Evolutionary conservation across 2,329 filamentous ascomycete species (phyloP).

Genomic region (Apiospora arundinis): DNA sequence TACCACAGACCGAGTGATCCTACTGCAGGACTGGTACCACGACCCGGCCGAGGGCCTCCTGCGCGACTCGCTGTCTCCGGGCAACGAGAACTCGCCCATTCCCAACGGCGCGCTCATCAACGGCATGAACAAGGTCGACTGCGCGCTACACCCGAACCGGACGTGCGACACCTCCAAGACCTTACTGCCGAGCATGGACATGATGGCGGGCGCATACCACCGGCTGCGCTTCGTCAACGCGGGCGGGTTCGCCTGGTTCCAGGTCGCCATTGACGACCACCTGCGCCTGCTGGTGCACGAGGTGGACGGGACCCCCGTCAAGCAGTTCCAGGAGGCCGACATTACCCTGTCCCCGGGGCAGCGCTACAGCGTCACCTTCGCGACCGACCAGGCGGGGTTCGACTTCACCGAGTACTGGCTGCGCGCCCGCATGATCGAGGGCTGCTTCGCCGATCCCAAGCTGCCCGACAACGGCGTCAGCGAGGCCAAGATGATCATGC

Average conservation of each 20-base stretch:
- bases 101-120: slow-evolving; percentile 55
- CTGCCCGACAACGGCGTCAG: slow-evolving; percentile 48
- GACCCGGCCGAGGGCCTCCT: slow-evolving; percentile 51
- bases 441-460: slow-evolving; percentile 62
- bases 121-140: slow-evolving; percentile 49
- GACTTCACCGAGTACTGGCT: slow-evolving; percentile 67
- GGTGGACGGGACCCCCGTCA: slow-evolving; percentile 72
- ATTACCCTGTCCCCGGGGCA: slow-evolving; percentile 74
- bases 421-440: slow-evolving; percentile 65
- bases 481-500: slow-evolving; percentile 56
- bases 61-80: slow-evolving; percentile 45
- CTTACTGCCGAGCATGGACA: slow-evolving; percentile 48
- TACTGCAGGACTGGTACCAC: slow-evolving; percentile 75
- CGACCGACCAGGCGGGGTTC: slow-evolving; percentile 60
- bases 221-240: slow-evolving; percentile 73
- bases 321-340: slow-evolving; percentile 63
- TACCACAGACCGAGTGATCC: slow-evolving; percentile 65
- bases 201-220: slow-evolving; percentile 64
- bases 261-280: slow-evolving; percentile 74
- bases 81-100: slow-evolving; percentile 49
- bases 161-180: slow-evolving; percentile 51
- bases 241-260: slow-evolving; percentile 74
- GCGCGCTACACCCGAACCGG: slow-evolving; percentile 44
- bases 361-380: slow-evolving; percentile 71
- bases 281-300: slow-evolving; percentile 62